Base-by-base conservation (phyloP, 352 stramenopile genomes). In the Saprolegnia diclina region DNA sequence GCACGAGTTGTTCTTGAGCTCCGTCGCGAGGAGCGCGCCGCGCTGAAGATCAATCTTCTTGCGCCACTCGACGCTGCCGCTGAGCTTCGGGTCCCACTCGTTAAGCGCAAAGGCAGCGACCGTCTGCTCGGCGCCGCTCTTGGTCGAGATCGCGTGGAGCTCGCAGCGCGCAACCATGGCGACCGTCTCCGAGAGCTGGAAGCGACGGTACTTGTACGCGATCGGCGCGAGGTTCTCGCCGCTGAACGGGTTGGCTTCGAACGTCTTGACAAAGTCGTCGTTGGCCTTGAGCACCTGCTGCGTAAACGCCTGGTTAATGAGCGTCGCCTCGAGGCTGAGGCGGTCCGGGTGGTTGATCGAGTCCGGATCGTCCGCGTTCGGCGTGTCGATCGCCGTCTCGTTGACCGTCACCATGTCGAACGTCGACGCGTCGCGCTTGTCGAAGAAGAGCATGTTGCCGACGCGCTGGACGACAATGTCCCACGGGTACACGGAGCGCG, bases 1-100 rank as follows among this genome's bases (percentile, higher is more conserved):
- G 84, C 87, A 97, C 46, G 90, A 92, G 77, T 99, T 99, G 82
- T 99, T 99, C 90, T 99, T 99, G 56, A 99, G 83, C 80, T 99
- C 97, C 64, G 96, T 98, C 5, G 95, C 96, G 32, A 99, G 77
- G 26, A 99, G 95, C 46, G 96, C 93, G 77, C 96, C 97, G 67
- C 92, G 86, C 84, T 95, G 85, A 38, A 82, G 88, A 71, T 99
- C 97, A 73, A 99, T 98, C 86, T 98, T 99, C 72, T 98, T 96
- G 71, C 95, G 82, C 95, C 95, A 99, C 48, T 95, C 90, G 44
- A 95, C 89, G 55, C 81, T 77, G 54, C 86, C 85, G 5, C 80
- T 74, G 64, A 96, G 79, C 79, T 97, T 96, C 13, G 92, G 90
- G 77, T 98, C 94, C 80, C 97, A 98, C 78, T 99, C 97, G 75